Evolutionary conservation across 768 basidiomycete species (phyloP).

Genomic region (Baorangia bicolor): DNA sequence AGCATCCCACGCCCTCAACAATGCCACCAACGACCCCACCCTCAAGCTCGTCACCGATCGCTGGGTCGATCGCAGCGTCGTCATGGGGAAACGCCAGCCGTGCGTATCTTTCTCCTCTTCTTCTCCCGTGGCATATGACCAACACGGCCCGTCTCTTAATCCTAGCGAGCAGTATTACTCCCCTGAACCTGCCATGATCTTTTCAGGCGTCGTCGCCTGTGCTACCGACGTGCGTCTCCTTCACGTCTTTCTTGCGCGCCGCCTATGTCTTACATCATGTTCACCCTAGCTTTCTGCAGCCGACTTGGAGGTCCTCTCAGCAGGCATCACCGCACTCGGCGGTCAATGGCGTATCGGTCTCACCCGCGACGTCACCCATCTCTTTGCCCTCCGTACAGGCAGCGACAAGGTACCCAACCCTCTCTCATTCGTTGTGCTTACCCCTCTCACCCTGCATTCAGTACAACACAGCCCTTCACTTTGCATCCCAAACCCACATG

Average conservation of each 20-base stretch:
- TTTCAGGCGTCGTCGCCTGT: conserved; percentile 80
- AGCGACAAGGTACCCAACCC: conserved; percentile 40
- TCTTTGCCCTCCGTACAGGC: conserved; percentile 58
- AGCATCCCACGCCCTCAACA: conserved; percentile 47
- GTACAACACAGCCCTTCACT: conserved; percentile 54
- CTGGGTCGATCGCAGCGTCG: conserved; percentile 70
- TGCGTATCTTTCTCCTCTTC: conserved; percentile 34
- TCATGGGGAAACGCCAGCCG: conserved; percentile 58
- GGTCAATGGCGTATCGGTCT: conserved; percentile 78
- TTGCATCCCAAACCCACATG: conserved; percentile 55
- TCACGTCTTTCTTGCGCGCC: not conserved
- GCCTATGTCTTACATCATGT: not conserved
- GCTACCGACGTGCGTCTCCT: conserved; percentile 54
- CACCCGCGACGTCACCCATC: conserved; percentile 84
- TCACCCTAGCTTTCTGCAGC: conserved; percentile 48
- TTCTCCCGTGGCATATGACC: not conserved
- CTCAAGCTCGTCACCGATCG: conserved; percentile 39
- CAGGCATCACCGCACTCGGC: conserved; percentile 71
- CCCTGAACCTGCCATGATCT: conserved; percentile 72
- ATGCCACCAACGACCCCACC: conserved; percentile 38
- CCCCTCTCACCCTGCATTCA: conserved; percentile 11
- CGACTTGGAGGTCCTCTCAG: conserved; percentile 72
- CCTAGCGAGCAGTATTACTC: conserved; percentile 63
- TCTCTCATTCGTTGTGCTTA: not conserved
- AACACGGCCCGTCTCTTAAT: not conserved